Base-by-base conservation (phyloP, 352 stramenopile species). In the Pythium angustatum region DNA sequence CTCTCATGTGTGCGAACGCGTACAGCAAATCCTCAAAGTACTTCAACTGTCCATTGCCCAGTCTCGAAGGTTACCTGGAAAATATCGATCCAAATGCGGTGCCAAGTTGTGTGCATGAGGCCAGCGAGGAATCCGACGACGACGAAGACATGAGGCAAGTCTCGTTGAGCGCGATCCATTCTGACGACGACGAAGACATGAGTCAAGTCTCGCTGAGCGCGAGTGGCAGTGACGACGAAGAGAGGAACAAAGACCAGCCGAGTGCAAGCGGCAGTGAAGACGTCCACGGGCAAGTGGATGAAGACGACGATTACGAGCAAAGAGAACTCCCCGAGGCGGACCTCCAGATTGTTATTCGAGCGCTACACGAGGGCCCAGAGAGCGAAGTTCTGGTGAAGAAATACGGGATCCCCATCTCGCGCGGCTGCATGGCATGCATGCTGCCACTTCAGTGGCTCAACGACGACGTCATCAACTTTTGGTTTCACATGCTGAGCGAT, bases 381-480 rank as follows among this genome's bases (percentile, higher is more conserved):
- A 74, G 79, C 41, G 77, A 89, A 52, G 73, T 95, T 19, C 64
- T 95, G 15, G 80, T 91, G 27, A 69, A 87, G 41, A 95, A 95
- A 63, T 95, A 84, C 69, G 89, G 91, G 30, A 82, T 93, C 19
- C 81, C 88, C 33, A 87, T 95, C 60, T 91, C 80, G 14, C 83
- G 87, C 8, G 73, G 75, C 45, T 77, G 88, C 36, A 62, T 95
- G 62, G 83, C 92, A 58, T 91, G 83, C 40, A 69, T 95, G 36
- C 71, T 87, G 19, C 85, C 85, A 10, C 43, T 69, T 27, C 68
- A 75, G 48, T 95, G 87, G 87, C 68, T 95, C 31, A 95, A 95
- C 57, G 87, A 95, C 50, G 87, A 75, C 33, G 68, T 94, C 52
- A 93, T 95, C 61, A 95, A 95, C 61, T 95, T 95, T 79, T 95